Evolutionary conservation across 2,329 filamentous ascomycete genomes (phyloP).

Genomic region (Neurospora crassa): DNA sequence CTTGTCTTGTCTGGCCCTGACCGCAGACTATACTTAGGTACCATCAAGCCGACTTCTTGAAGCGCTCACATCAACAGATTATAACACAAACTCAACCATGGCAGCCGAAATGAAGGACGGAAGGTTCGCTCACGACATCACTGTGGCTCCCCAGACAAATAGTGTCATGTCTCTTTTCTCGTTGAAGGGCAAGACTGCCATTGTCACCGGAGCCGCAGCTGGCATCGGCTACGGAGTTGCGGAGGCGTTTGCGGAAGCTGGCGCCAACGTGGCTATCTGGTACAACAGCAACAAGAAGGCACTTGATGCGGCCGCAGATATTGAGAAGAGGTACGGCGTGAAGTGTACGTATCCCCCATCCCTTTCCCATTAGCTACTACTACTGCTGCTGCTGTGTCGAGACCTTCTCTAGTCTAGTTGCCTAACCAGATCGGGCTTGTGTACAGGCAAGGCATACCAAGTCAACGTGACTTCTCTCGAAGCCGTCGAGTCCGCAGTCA

Average conservation of each 20-base stretch:
- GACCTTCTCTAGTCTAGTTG: background rate
- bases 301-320: constrained; percentile 48
- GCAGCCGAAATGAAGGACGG: constrained; percentile 33
- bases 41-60: background rate
- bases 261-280: constrained; percentile 63
- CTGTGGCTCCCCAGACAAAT: constrained; percentile 33
- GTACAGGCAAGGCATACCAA: constrained; percentile 48
- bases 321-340: constrained; percentile 57
- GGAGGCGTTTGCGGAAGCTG: constrained; percentile 56
- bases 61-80: background rate
- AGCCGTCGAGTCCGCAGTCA: constrained; percentile 40
- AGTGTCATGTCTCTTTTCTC: constrained; percentile 58
- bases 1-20: background rate
- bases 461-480: constrained; percentile 49
- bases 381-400: background rate
- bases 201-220: constrained; percentile 56
- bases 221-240: constrained; percentile 60
- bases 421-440: background rate
- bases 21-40: background rate
- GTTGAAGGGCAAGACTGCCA: constrained; percentile 59
- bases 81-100: constrained; percentile 20
- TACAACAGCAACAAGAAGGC: constrained; percentile 62
- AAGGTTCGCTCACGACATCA: constrained; percentile 49
- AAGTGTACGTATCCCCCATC: constrained; percentile 41
- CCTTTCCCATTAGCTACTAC: background rate